Conservation (phyloP, 2,329 filamentous ascomycete genomes). For the Huntiella omanensis region DNA sequence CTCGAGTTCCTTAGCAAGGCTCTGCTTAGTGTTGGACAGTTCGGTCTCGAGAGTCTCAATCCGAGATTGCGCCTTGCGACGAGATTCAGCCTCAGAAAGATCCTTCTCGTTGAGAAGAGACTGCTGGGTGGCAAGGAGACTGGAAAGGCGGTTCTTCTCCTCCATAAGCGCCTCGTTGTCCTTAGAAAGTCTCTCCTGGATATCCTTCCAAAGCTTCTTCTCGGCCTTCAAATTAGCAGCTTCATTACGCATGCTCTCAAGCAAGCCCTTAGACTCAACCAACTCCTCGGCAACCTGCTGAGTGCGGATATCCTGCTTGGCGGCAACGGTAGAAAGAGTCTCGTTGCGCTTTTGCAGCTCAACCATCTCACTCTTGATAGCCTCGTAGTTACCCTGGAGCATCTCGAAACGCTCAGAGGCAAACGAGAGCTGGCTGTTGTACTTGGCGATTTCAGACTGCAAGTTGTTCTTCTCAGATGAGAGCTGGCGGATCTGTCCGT, state of each 20-base stretch:
- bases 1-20: conserved; percentile 64
- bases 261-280: conserved; percentile 61
- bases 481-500: conserved; percentile 66
- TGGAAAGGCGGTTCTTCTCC: conserved; percentile 69
- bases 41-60: conserved; percentile 68
- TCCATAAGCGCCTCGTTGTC: conserved; percentile 74
- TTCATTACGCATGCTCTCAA: conserved; percentile 79
- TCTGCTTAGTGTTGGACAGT: conserved; percentile 58
- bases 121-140: conserved; percentile 66
- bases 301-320: conserved; percentile 74
- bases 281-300: conserved; percentile 89
- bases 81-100: conserved; percentile 60
- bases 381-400: conserved; percentile 69
- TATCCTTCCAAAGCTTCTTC: conserved; percentile 85
- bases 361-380: conserved; percentile 66
- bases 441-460: conserved; percentile 62
- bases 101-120: conserved; percentile 85
- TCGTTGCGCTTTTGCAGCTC: conserved; percentile 74
- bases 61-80: conserved; percentile 59
- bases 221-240: conserved; percentile 86
- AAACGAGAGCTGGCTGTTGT: conserved; percentile 63
- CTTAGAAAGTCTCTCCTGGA: conserved; percentile 70
- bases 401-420: conserved; percentile 75
- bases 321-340: conserved; percentile 58
- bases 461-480: conserved; percentile 66